These are phyloP conservation scores for Drechslerella coelobrocha DNA, from an alignment of 2,329 filamentous ascomycete genomes.

Conservation along the genomic window DNA sequence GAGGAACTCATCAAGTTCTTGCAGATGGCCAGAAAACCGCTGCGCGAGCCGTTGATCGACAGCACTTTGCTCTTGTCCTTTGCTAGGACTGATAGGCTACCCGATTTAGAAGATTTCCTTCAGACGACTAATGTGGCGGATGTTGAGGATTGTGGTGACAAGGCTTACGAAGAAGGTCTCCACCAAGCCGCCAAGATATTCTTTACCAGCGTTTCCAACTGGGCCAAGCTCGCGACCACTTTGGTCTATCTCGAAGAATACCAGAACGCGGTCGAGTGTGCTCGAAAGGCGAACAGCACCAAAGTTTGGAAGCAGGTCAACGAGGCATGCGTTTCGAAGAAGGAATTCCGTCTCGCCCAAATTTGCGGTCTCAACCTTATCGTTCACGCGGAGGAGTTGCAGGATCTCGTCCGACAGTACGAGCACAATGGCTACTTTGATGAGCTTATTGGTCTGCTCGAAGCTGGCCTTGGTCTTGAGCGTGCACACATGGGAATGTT, in stretches of 20 bases:
- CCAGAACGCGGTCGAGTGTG: slow-evolving; percentile 95
- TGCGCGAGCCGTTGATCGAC: slow-evolving; percentile 90
- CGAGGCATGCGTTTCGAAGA: slow-evolving; percentile 93
- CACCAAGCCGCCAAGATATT: slow-evolving; percentile 99
- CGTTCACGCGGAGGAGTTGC: slow-evolving; percentile 92
- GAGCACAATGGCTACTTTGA: slow-evolving; percentile 98
- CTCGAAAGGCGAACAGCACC: slow-evolving; percentile 97
- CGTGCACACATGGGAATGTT: slow-evolving; percentile 97
- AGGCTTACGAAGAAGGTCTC: slow-evolving; percentile 91
- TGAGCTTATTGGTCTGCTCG: slow-evolving; percentile 90
- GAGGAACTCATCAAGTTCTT: slow-evolving; percentile 96
- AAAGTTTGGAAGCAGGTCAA: slow-evolving; percentile 99
- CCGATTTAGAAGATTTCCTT: slow-evolving; percentile 95
- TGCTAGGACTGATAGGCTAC: slow-evolving; percentile 86
- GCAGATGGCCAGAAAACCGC: slow-evolving; percentile 95
- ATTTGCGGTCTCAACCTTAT: slow-evolving; percentile 99
- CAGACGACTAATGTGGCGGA: slow-evolving; percentile 92
- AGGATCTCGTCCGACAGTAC: slow-evolving; percentile 93
- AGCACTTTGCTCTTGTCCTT: slow-evolving; percentile 93
- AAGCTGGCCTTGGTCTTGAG: slow-evolving; percentile 92
- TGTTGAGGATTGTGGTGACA: slow-evolving; percentile 95
- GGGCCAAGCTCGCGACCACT: slow-evolving; percentile 97
- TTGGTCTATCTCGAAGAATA: slow-evolving; percentile 97
- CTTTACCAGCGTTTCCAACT: slow-evolving; percentile 97
- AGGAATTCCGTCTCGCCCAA: slow-evolving; percentile 97